Percentiles rank a stretch among this genome's conserved stretches.
Evolutionary conservation across 352 stramenopile species (phyloP).

Genomic region (Blastocystis hominis): DNA sequence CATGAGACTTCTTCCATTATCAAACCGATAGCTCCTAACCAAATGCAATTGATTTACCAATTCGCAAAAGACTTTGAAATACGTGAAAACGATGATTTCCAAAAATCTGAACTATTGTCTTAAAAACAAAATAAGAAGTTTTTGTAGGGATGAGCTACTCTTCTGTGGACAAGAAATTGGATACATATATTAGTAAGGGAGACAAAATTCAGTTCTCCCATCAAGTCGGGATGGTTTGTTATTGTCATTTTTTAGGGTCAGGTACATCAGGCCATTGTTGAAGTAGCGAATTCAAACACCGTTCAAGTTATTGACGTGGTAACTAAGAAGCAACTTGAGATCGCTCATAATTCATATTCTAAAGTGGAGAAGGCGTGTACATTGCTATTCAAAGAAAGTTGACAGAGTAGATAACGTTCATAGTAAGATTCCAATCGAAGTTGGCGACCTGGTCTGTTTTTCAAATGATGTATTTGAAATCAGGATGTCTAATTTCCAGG

Average conservation of each 20-base stretch:
- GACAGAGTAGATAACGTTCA: background rate
- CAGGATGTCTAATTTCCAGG: background rate
- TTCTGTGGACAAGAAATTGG: conserved; percentile 54
- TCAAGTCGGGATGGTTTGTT: background rate
- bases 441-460: conserved; percentile 39
- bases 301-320: background rate
- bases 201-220: conserved; percentile 42
- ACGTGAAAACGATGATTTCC: background rate
- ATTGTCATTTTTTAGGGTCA: background rate
- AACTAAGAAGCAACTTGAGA: conserved; percentile 43
- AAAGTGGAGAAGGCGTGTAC: conserved; percentile 9
- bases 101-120: background rate
- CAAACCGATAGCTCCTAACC: no score
- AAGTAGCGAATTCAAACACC: background rate
- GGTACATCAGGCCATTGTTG: conserved; percentile 8
- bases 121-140: background rate
- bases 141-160: conserved; percentile 2
- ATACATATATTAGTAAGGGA: conserved; percentile 45
- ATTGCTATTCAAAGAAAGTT: background rate
- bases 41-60: no score
- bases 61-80: no score
- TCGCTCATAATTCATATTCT: conserved; percentile 38
- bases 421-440: conserved; percentile 32
- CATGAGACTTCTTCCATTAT: no score
- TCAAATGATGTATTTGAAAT: background rate